phyloP scores from a whole-genome alignment of 768 basidiomycete species.

The Glaciozyma martinii region DNA sequence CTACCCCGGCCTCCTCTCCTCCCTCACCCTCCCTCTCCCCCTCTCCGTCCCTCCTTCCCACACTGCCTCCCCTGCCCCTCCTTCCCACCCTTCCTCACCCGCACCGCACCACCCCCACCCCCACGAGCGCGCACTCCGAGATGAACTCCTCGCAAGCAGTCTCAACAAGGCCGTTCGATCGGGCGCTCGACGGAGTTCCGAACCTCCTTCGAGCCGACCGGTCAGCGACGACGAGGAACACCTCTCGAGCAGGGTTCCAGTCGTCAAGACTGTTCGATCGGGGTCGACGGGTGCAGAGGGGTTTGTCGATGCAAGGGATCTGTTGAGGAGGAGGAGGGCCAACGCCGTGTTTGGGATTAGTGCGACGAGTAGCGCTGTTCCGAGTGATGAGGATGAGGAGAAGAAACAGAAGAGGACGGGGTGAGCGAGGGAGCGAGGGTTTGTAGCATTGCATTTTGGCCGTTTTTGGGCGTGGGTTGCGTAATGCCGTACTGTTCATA shows the following conservation, averaged over 20 bases:
- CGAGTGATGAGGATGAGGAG: slow-evolving; percentile 1
- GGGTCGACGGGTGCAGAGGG: slow-evolving; percentile 4
- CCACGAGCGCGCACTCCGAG: slow-evolving; percentile 20
- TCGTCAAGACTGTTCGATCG: slow-evolving; percentile 2
- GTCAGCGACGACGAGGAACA: slow-evolving; percentile 9
- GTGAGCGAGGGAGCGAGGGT: too few relatives aligned
- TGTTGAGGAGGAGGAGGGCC: slow-evolving; percentile 21
- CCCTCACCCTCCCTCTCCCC: not conserved
- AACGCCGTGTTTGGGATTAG: slow-evolving; percentile 20
- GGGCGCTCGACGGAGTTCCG: not conserved
- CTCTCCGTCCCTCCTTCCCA: not conserved
- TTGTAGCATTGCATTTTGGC: too few relatives aligned
- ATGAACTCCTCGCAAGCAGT: slow-evolving; percentile 3
- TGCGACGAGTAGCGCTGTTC: not conserved
- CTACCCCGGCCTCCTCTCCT: not conserved
- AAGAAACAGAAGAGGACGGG: too few relatives aligned
- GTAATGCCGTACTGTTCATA: too few relatives aligned
- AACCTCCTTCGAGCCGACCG: not conserved
- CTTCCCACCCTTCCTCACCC: not conserved
- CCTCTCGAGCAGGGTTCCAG: not conserved
- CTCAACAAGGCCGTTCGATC: not conserved
- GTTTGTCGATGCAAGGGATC: slow-evolving; percentile 25
- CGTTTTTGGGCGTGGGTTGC: too few relatives aligned
- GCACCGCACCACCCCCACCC: slow-evolving; percentile 16
- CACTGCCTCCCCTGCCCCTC: not conserved